A percentile compares a stretch with the other conserved stretches of the same genome.
These are phyloP conservation scores for Globisporangium spinosum DNA, from an alignment of 352 stramenopile species.

Conservation along the genomic window DNA sequence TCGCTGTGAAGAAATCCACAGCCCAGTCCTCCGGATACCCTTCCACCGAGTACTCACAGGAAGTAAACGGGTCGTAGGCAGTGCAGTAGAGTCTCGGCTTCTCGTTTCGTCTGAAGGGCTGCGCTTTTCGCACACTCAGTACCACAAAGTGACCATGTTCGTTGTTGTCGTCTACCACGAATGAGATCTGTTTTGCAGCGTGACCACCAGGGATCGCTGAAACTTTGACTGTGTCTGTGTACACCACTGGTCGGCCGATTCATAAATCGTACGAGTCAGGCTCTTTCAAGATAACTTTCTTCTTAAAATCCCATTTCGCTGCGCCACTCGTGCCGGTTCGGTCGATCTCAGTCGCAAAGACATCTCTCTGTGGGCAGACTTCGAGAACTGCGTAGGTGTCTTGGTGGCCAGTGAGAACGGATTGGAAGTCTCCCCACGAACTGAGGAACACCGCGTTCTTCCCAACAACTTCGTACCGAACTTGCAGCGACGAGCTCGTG, in stretches of 20 bases:
- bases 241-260: constrained; percentile 67
- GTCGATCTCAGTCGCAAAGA: constrained; percentile 50
- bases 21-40: constrained; percentile 58
- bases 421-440: constrained; percentile 59
- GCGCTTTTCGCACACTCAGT: constrained; percentile 57
- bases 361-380: constrained; percentile 60
- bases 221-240: constrained; percentile 72
- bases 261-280: constrained; percentile 42
- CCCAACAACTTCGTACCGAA: constrained; percentile 65
- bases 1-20: constrained; percentile 62
- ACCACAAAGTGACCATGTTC: constrained; percentile 62
- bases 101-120: constrained; percentile 26
- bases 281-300: constrained; percentile 44
- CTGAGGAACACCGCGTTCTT: constrained; percentile 39
- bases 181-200: constrained; percentile 42
- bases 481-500: constrained; percentile 46
- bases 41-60: constrained; percentile 72
- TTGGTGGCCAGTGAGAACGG: constrained; percentile 50
- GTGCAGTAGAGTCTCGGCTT: constrained; percentile 64
- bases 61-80: constrained; percentile 77
- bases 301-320: constrained; percentile 60
- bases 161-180: constrained; percentile 29
- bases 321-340: constrained; percentile 43
- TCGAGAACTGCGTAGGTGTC: constrained; percentile 63
- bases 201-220: constrained; percentile 36